These are phyloP conservation scores for Metrosideros polymorpha DNA, from an alignment of 441 rosid species.

Conservation along the genomic window DNA sequence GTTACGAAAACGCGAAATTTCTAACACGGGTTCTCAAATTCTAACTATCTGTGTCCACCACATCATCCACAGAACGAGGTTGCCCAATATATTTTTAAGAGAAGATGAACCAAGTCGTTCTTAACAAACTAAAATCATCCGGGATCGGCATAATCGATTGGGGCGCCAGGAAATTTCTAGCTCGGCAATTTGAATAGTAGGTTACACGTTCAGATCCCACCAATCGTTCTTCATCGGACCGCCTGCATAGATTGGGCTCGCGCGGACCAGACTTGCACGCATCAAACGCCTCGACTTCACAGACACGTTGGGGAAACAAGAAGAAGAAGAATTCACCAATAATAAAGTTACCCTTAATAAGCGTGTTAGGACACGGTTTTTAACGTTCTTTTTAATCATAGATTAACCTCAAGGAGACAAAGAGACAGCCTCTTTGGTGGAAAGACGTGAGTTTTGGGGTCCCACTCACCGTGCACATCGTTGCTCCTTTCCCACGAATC, in stretches of 20 bases:
- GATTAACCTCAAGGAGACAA: neutral
- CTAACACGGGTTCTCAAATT: rapidly evolving
- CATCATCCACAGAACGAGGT: neutral
- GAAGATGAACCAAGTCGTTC: neutral
- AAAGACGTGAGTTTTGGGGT: neutral
- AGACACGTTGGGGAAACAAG: neutral
- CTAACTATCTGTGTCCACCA: rapidly evolving
- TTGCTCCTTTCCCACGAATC: no score
- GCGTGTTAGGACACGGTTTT: neutral
- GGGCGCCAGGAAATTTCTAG: neutral
- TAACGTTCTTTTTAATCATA: neutral
- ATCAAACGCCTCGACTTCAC: neutral
- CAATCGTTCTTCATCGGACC: neutral
- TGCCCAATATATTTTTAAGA: neutral
- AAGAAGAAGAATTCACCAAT: neutral
- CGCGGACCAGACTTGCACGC: neutral
- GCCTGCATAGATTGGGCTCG: neutral
- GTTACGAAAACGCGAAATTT: neutral
- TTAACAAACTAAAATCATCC: neutral
- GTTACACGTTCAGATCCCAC: neutral
- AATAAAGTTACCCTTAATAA: neutral
- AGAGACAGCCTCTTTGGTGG: neutral
- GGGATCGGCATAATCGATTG: rapidly evolving
- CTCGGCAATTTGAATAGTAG: neutral
- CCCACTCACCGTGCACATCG: neutral